phyloP scores from a whole-genome alignment of 176 grass and related monocot species.

The Saccharum officinarum region DNA sequence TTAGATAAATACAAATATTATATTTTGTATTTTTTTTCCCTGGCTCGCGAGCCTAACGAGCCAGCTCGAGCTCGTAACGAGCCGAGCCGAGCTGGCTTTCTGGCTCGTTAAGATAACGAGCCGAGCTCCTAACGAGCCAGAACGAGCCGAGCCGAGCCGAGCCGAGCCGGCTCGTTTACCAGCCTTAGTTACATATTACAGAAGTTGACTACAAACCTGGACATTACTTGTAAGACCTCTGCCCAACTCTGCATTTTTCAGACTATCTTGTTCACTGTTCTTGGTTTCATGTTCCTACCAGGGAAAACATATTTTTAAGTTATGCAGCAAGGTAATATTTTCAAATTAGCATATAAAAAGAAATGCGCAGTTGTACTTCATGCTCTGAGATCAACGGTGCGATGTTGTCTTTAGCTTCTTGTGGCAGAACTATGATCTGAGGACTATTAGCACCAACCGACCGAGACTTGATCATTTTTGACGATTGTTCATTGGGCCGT shows the following conservation, averaged over 20 bases:
- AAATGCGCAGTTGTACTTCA: constrained; percentile 44
- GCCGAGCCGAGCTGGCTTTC: too few species aligned
- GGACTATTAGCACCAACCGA: constrained; percentile 49
- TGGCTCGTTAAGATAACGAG: too few species aligned
- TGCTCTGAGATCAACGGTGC: constrained; percentile 26
- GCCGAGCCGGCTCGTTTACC: too few species aligned
- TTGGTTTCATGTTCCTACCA: constrained; percentile 52
- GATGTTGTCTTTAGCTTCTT: constrained; percentile 38
- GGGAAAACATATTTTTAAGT: constrained; percentile 23
- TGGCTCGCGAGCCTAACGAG: too few species aligned
- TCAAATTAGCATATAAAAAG: constrained; percentile 19
- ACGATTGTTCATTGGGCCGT: constrained; percentile 30
- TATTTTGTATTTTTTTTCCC: too few species aligned
- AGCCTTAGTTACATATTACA: constrained; percentile 21
- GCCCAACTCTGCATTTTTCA: constrained; percentile 35
- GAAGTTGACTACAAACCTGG: constrained; percentile 55
- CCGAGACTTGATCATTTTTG: constrained; percentile 18
- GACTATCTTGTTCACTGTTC: constrained; percentile 33
- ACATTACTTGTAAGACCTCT: constrained; percentile 63
- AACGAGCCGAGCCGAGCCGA: too few species aligned
- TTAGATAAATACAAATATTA: too few species aligned
- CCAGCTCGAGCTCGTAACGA: too few species aligned
- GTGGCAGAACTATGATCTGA: constrained; percentile 29
- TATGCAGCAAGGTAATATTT: not conserved
- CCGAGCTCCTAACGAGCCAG: too few species aligned